phyloP scores from a whole-genome alignment of 2,329 filamentous ascomycete species.

The Sporothrix brasiliensis region DNA sequence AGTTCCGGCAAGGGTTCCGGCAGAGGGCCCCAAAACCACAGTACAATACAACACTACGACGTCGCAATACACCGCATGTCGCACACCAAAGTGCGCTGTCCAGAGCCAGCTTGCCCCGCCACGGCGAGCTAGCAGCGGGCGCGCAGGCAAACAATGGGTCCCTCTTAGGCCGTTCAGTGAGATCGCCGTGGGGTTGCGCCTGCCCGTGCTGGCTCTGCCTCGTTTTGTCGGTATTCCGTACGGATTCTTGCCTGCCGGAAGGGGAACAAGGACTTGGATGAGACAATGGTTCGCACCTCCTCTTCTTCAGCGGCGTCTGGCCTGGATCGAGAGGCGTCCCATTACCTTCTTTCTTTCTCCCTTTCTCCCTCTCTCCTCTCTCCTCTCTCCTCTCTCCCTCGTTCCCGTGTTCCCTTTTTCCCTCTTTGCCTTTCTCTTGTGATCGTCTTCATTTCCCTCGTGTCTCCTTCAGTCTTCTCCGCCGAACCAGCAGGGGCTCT shows the following conservation, averaged over 20 bases:
- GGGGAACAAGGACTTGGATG: background rate
- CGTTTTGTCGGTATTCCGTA: background rate
- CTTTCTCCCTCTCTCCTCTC: no score
- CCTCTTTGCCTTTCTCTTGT: background rate
- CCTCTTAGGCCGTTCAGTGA: background rate
- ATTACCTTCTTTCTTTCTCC: no score
- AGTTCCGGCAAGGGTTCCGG: conserved; percentile 1
- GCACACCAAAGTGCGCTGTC: no score
- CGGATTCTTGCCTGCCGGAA: conserved; percentile 5
- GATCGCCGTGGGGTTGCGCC: background rate
- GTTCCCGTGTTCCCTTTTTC: background rate
- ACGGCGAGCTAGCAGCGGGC: background rate
- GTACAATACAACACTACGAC: no score
- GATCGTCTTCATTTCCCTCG: background rate
- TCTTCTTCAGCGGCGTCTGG: background rate
- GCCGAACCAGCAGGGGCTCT: conserved; percentile 4
- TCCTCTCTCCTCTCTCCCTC: background rate
- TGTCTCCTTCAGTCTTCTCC: background rate
- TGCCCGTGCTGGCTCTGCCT: background rate
- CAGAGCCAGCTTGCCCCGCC: background rate
- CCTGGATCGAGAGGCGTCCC: background rate
- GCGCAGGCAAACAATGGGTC: no score
- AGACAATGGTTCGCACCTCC: background rate
- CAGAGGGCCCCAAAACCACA: background rate
- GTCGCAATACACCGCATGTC: no score